Base-by-base conservation (phyloP, 352 stramenopile genomes). In the Globisporangium okanoganense region DNA sequence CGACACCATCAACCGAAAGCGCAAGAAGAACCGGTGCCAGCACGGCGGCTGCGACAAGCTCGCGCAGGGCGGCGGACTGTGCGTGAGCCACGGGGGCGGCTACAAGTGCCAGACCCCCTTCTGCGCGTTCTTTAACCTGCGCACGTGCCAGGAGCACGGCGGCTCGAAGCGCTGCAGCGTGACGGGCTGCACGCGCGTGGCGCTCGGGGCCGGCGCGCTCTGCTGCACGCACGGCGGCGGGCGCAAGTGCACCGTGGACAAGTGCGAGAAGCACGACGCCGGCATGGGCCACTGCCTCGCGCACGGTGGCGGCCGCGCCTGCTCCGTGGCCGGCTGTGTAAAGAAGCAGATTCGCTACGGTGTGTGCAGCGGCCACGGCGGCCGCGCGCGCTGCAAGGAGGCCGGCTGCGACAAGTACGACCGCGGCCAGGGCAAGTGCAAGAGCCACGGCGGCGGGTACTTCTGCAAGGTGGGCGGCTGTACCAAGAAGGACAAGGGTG, bases 341-440 rank as follows among this genome's bases (percentile, higher is more conserved):
- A 90, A 94, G 69, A 89, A 84, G 53, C 80, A 85, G 38, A 87
- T 91, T 65, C 84, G 84, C 31, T 92, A 88, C 48, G 84, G 84
- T 12, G 62, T 89, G 10, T 94, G 84, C 58, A 90, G 82, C 56
- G 72, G 78, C 29, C 85, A 92, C 59, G 82, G 82, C 47, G 82
- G 82, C 44, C 81, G 81, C 22, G 81, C 79, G 43, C 78, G 83
- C 48, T 94, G 85, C 71, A 84, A 87, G 40, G 78, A 87, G 29
- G 77, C 85, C 40, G 82, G 82, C 13, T 94, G 85, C 43, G 72
- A 82, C 35, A 94, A 94, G 61, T 89, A 76, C 54, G 82, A 92
- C 55, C 72, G 82, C 49, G 79, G 82, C 4, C 78, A 92, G 63
- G 83, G 82, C 38, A 85, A 88, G 48, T 94, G 85, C 67, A 94